A percentile compares a stretch with the other conserved stretches of the same genome.
Conservation (phyloP, 1,284 basidiomycete genomes). For the Ceratobasidium sp. region DNA sequence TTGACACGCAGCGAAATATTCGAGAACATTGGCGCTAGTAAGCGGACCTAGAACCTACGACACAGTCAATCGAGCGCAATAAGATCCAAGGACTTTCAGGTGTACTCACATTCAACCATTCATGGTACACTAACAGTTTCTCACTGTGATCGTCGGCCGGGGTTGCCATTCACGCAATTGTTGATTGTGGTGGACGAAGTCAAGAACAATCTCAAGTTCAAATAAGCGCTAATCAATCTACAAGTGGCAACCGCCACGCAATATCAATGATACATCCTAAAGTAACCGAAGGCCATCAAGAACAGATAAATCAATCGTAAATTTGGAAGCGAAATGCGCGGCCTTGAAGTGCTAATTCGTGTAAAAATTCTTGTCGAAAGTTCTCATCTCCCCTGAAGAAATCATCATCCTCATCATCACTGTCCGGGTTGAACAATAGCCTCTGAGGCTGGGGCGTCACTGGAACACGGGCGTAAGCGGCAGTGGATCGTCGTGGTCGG, state of each 20-base stretch:
- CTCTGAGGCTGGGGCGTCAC: not conserved
- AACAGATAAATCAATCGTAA: not conserved
- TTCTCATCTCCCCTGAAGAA: conserved; percentile 10
- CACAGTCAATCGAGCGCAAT: not conserved
- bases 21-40: conserved; percentile 78
- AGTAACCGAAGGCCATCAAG: not conserved
- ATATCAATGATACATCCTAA: not conserved
- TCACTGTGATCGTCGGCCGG: conserved; percentile 45
- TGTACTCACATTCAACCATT: conserved; percentile 43
- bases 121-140: conserved; percentile 39
- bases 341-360: not conserved
- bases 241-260: conserved; percentile 3
- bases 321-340: not conserved
- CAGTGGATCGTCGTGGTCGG: not conserved
- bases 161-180: conserved; percentile 39
- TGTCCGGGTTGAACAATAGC: conserved; percentile 6
- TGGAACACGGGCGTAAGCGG: not conserved
- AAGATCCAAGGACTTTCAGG: not conserved
- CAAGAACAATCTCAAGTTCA: not conserved
- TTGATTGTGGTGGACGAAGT: not conserved
- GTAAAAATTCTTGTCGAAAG: not conserved
- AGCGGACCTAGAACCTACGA: conserved; percentile 63
- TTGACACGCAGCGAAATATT: conserved; percentile 82
- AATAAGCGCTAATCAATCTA: conserved; percentile 14
- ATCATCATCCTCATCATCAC: not conserved